phyloP scores from a whole-genome alignment of 2,329 filamentous ascomycete genomes.

The Coniochaeta pulveracea region DNA sequence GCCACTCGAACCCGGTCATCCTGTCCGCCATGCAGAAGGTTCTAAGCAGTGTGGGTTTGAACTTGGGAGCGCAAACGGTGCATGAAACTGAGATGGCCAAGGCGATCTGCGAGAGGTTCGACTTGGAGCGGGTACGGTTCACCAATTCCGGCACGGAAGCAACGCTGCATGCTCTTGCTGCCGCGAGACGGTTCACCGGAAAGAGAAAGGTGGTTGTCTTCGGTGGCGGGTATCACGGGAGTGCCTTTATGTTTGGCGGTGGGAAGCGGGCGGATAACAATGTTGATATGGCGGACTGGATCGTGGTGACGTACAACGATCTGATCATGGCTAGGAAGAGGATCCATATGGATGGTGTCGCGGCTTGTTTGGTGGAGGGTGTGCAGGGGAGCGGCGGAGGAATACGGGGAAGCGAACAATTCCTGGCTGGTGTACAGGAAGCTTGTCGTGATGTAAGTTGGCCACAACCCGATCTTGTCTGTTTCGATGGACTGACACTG shows the following conservation, averaged over 20 bases:
- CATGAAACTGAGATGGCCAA: conserved; percentile 40
- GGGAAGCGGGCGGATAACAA: conserved; percentile 27
- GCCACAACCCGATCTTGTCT: background rate
- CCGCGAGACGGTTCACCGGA: conserved; percentile 33
- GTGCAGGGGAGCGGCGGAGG: conserved; percentile 55
- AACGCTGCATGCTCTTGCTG: conserved; percentile 46
- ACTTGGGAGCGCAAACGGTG: conserved; percentile 38
- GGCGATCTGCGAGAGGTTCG: conserved; percentile 41
- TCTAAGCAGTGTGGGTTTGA: conserved; percentile 36
- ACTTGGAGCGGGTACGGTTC: conserved; percentile 45
- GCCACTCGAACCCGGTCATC: conserved; percentile 49
- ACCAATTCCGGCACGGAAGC: conserved; percentile 57
- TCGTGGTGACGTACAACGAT: conserved; percentile 50
- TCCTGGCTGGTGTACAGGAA: conserved; percentile 37
- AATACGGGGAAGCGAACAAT: conserved; percentile 35
- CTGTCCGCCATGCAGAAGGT: conserved; percentile 31
- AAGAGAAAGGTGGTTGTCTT: conserved; percentile 39
- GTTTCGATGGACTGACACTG: background rate
- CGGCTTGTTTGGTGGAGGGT: conserved; percentile 53
- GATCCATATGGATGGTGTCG: conserved; percentile 34
- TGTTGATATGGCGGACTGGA: conserved; percentile 41
- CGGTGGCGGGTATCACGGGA: conserved; percentile 40
- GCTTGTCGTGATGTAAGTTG: conserved; percentile 24
- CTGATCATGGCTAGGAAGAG: conserved; percentile 28
- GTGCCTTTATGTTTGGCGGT: conserved; percentile 22